These are phyloP conservation scores for Fusarium bulbicola DNA, from an alignment of 2,329 filamentous ascomycete species.

Conservation along the genomic window DNA sequence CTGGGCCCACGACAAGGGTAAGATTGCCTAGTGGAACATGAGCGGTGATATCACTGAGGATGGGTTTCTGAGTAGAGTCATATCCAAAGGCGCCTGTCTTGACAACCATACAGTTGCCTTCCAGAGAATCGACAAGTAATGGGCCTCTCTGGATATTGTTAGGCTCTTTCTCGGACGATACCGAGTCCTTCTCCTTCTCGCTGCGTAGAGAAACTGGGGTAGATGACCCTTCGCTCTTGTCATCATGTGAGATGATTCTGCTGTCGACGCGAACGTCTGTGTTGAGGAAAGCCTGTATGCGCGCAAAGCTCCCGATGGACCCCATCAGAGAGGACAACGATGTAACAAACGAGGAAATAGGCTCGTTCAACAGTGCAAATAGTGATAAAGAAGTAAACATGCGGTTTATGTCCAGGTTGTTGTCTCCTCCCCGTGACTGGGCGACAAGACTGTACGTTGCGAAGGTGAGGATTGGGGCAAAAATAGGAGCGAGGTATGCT, in stretches of 20 bases:
- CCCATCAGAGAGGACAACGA: constrained; percentile 25
- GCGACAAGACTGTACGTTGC: constrained; percentile 27
- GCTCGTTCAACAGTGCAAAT: constrained; percentile 20
- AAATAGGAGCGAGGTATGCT: constrained; percentile 32
- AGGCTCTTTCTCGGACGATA: not conserved
- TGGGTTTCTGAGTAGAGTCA: not conserved
- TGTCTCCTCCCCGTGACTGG: not conserved
- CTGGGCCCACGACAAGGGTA: constrained; percentile 45
- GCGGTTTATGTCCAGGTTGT: constrained; percentile 25
- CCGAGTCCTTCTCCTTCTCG: not conserved
- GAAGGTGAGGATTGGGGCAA: constrained; percentile 27
- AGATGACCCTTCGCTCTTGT: not conserved
- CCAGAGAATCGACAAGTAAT: rapidly evolving
- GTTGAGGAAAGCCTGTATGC: constrained; percentile 26
- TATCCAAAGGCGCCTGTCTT: constrained; percentile 20
- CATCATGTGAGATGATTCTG: not conserved
- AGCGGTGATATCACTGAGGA: constrained; percentile 2
- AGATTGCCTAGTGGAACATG: constrained; percentile 6
- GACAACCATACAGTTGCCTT: not conserved
- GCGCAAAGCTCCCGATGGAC: constrained; percentile 23
- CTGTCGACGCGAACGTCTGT: constrained; percentile 8
- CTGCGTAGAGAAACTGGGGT: not conserved
- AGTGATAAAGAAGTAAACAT: constrained; percentile 32
- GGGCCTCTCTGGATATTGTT: not conserved
- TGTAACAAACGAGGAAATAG: constrained; percentile 22